Evolutionary conservation across 352 stramenopile species (phyloP).

Genomic region (Paralagenidium karlingii): DNA sequence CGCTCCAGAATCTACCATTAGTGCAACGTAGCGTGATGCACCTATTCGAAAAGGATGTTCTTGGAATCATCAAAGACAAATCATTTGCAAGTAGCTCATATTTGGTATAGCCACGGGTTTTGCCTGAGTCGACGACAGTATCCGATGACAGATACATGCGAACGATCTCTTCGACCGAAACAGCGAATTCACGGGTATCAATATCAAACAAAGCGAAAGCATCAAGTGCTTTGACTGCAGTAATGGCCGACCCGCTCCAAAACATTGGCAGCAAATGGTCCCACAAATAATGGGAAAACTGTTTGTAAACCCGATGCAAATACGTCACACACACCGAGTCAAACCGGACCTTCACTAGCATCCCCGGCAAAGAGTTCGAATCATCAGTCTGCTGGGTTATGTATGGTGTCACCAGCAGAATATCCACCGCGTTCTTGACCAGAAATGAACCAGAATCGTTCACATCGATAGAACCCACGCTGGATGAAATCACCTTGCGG

Average conservation of each 20-base stretch:
- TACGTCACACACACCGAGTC: constrained; percentile 76
- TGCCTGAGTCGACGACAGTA: neutral
- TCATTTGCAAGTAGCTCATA: constrained; percentile 76
- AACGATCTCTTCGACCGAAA: constrained; percentile 13
- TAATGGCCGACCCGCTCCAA: no score
- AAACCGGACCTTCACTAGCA: constrained; percentile 19
- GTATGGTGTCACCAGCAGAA: constrained; percentile 14
- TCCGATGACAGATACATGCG: constrained; percentile 10
- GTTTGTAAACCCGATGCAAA: constrained; percentile 78
- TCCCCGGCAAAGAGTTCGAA: constrained; percentile 6
- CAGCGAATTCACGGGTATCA: constrained; percentile 6
- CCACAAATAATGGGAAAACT: constrained; percentile 63
- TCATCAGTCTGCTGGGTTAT: constrained; percentile 8
- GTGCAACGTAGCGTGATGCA: constrained; percentile 63
- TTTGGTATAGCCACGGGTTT: constrained; percentile 3
- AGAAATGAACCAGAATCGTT: constrained; percentile 30
- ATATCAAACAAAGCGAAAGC: constrained; percentile 5
- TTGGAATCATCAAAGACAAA: constrained; percentile 57
- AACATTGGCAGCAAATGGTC: constrained; percentile 49
- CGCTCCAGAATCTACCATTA: constrained; percentile 63
- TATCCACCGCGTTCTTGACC: constrained; percentile 59
- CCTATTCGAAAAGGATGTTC: constrained; percentile 67
- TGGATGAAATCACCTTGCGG: constrained; percentile 54
- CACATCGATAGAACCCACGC: constrained; percentile 24
- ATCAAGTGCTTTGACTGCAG: no score